Evolutionary conservation across 768 basidiomycete species (phyloP).

Genomic region (Candolleomyces efflorescens): DNA sequence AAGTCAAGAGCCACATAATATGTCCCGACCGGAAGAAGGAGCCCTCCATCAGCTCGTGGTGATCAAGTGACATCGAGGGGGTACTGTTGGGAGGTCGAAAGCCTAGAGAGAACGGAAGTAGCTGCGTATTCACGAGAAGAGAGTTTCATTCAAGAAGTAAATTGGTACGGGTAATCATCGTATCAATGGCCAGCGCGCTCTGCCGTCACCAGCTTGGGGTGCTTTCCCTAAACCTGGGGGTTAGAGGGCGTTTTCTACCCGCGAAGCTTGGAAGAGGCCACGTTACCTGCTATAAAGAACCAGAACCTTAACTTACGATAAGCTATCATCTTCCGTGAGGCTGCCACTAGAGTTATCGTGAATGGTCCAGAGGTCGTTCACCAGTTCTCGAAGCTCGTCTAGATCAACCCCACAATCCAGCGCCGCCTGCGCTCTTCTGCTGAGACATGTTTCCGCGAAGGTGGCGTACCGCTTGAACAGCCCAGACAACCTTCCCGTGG

Average conservation of each 20-base stretch:
- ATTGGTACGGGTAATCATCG: background rate
- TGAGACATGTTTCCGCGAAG: conserved; percentile 41
- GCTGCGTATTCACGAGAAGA: background rate
- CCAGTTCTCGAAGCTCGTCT: conserved; percentile 57
- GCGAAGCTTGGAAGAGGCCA: background rate
- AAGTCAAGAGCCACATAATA: background rate
- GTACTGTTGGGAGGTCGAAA: background rate
- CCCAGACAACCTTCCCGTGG: conserved; percentile 25
- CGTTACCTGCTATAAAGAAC: background rate
- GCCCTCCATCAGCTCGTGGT: background rate
- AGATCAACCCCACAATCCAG: conserved; percentile 38
- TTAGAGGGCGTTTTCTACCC: background rate
- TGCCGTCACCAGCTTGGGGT: background rate
- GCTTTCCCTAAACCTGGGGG: background rate
- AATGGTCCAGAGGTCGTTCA: conserved; percentile 56
- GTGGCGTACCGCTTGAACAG: conserved; percentile 51
- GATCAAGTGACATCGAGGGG: background rate
- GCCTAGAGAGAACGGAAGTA: background rate
- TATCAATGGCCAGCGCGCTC: background rate
- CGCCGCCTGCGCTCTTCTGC: conserved; percentile 29
- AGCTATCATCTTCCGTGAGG: background rate
- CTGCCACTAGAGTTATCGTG: conserved; percentile 38
- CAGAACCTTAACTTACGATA: background rate
- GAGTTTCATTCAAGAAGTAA: background rate
- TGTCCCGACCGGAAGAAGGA: background rate